phyloP scores from a whole-genome alignment of 305 asterid species.

The Solanum hybrid region DNA sequence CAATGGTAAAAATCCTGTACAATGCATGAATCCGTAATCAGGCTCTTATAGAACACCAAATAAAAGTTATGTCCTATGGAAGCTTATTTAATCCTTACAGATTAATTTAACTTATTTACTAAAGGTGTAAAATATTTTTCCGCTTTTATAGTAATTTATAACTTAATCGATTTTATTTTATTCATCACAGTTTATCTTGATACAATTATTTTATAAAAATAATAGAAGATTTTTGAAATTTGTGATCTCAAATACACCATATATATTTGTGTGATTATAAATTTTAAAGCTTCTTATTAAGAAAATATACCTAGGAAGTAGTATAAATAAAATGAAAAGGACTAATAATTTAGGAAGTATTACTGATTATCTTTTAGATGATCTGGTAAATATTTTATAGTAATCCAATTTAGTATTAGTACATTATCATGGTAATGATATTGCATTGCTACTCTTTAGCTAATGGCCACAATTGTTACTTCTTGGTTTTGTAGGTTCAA shows the following conservation, averaged over 20 bases:
- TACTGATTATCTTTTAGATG: no score
- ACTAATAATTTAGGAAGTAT: neutral
- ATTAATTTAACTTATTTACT: neutral
- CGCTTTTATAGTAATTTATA: neutral
- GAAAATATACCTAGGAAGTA: neutral
- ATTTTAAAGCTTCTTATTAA: neutral
- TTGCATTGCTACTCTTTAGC: neutral
- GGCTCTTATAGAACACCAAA: neutral
- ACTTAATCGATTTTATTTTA: fast-evolving
- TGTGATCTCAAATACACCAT: neutral
- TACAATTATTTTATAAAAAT: neutral
- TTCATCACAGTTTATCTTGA: neutral
- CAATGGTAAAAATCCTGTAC: neutral
- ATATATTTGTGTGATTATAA: neutral
- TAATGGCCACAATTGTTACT: neutral
- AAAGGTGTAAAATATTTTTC: neutral
- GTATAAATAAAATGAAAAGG: neutral
- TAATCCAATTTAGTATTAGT: neutral
- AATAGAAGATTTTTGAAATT: neutral
- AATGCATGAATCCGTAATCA: neutral
- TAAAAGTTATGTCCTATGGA: neutral
- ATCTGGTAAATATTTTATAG: neutral
- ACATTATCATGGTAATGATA: neutral
- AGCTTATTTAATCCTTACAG: neutral
- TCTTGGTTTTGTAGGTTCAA: constrained; percentile 28